Evolutionary conservation across 1,139 yeast species (phyloP).

Genomic region (Blastobotrys buckinghamii): DNA sequence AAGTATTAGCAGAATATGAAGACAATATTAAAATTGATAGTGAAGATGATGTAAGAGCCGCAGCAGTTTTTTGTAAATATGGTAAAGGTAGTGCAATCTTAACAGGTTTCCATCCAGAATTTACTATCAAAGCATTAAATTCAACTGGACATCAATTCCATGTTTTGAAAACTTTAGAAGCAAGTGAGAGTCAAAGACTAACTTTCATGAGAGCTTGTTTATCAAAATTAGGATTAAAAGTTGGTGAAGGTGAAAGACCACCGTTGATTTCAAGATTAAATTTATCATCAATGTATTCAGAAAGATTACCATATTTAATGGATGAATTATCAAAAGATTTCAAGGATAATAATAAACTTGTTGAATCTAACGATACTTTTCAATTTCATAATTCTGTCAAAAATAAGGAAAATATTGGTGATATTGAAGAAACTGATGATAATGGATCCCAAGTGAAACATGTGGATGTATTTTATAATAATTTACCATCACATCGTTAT

Average conservation of each 20-base stretch:
- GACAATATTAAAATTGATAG: constrained; percentile 42
- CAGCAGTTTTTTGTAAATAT: constrained; percentile 58
- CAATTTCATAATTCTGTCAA: constrained; percentile 15
- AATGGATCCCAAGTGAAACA: constrained; percentile 53
- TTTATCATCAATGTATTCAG: constrained; percentile 36
- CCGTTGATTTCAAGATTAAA: constrained; percentile 52
- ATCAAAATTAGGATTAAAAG: constrained; percentile 57
- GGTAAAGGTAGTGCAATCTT: constrained; percentile 75
- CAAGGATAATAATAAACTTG: constrained; percentile 40
- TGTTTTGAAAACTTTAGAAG: constrained; percentile 39
- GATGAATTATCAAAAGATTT: constrained; percentile 36
- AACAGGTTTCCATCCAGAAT: constrained; percentile 92
- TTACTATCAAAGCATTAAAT: constrained; percentile 49
- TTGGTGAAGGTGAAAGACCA: constrained; percentile 43
- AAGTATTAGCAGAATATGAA: constrained; percentile 62
- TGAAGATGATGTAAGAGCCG: constrained; percentile 31
- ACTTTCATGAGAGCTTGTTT: constrained; percentile 53
- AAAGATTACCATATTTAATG: constrained; percentile 28
- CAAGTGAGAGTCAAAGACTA: constrained; percentile 45
- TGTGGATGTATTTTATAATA: constrained; percentile 41
- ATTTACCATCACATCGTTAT: constrained; percentile 37
- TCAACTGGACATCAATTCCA: constrained; percentile 20
- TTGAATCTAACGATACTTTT: constrained; percentile 48
- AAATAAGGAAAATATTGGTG: constrained; percentile 3
- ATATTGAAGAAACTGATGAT: constrained; percentile 38